phyloP scores from a whole-genome alignment of 202 grass and related monocot genomes.

The Panicum virgatum region DNA sequence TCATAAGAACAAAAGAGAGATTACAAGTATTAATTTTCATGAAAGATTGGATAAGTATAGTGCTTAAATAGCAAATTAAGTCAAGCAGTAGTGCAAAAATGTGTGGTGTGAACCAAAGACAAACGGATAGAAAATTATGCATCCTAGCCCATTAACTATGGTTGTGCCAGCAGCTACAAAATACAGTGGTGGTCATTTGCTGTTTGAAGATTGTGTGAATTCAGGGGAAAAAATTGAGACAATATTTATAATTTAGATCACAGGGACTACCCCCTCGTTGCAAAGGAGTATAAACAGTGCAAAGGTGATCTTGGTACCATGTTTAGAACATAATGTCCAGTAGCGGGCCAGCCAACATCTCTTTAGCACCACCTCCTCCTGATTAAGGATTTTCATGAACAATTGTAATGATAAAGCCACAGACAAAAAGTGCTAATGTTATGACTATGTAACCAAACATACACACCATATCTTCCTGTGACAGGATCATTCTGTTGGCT shows the following conservation, averaged over 20 bases:
- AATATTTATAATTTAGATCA: conserved; percentile 6
- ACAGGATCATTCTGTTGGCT: conserved; percentile 77
- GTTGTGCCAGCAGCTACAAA: conserved; percentile 6
- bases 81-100: neutral
- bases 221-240: conserved; percentile 13
- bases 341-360: conserved; percentile 97
- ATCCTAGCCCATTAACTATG: conserved; percentile 5
- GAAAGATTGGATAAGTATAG: neutral
- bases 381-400: conserved; percentile 46
- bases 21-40: neutral
- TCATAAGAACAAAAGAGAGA: neutral
- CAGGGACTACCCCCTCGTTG: neutral
- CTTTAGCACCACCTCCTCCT: conserved; percentile 96
- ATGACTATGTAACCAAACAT: conserved; percentile 29
- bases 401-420: conserved; percentile 24
- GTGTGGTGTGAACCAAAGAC: conserved; percentile 2
- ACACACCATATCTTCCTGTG: conserved; percentile 86
- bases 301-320: conserved; percentile 61
- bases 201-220: conserved; percentile 18
- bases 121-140: neutral
- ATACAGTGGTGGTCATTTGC: neutral
- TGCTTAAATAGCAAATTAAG: conserved; percentile 16
- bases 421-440: conserved; percentile 2
- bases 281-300: neutral
- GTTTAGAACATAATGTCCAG: conserved; percentile 82